Evolutionary conservation across 371 early-diverging fungal genomes (phyloP), one percentile per base, ranked within the genome.

Genomic region (Fennellomyces sp.): DNA sequence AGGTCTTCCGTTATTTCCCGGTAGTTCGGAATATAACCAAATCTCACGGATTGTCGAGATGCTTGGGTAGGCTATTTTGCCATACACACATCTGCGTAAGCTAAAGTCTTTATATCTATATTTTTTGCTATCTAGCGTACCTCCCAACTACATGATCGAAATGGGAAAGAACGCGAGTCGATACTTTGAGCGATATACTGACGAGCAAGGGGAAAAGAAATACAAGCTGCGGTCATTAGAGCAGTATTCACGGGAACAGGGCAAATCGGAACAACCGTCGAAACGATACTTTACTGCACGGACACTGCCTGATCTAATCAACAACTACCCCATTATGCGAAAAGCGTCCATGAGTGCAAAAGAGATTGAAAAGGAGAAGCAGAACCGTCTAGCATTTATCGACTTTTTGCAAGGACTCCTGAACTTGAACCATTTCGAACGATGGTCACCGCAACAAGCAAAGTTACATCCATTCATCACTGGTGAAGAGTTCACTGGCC

Each of bases 361-460:
- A 42, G 96, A 94, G 23, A 67, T 91, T 5, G 97, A 94, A 59
- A 92, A 83, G 70, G 94, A 94, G 78, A 88, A 81, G 74, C 76
- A 80, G 54, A 80, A 77, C 69, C 76, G 94, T 33, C 50, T 74
- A 7, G 83, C 88, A 0, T 89, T 98, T 49, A 84, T 94, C 48
- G 97, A 98, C 75, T 98, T 98, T 67, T 64, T 97, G 25, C 83
- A 86, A 47, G 96, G 96, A 4, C 71, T 96, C 15, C 74, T 98
- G 51, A 88, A 90, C 51, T 62, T 97, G 23, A 96, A 98, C 58
- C 97, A 97, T 3, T 83, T 94, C 53, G 94, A 93, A 68, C 84
- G 99, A 49, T 96, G 96, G 96, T 89, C 94, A 1, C 97, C 99
- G 2, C 93, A 91, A 39, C 96, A 98, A 70, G 99, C 99, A 2